These are phyloP conservation scores for Taphrina populina DNA, from an alignment of 1,139 yeast species.

Conservation along the genomic window DNA sequence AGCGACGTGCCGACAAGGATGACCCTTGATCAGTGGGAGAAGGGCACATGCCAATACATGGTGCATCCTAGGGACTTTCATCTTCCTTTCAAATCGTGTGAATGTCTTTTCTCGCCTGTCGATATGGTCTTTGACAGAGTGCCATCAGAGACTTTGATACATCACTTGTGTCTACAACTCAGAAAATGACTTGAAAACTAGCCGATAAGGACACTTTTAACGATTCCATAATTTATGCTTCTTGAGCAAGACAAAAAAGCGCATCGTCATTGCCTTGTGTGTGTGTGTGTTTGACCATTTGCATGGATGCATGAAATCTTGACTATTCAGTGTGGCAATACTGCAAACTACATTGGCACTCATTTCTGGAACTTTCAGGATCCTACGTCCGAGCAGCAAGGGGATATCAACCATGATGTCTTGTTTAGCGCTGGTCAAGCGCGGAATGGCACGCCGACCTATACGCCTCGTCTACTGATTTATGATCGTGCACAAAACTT, in stretches of 20 bases:
- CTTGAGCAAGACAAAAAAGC: too few relatives aligned
- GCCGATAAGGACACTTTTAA: too few relatives aligned
- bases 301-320: slow-evolving; percentile 67
- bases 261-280: too few relatives aligned
- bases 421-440: slow-evolving; percentile 51
- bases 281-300: background rate
- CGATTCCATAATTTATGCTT: too few relatives aligned
- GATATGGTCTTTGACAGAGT: too few relatives aligned
- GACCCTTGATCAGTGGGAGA: background rate
- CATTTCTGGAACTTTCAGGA: slow-evolving; percentile 83
- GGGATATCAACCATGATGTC: slow-evolving; percentile 51
- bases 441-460: slow-evolving; percentile 53
- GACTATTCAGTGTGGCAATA: slow-evolving; percentile 67
- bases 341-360: slow-evolving; percentile 68
- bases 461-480: slow-evolving; percentile 71
- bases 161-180: too few relatives aligned
- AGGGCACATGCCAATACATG: too few relatives aligned
- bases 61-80: too few relatives aligned
- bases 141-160: too few relatives aligned
- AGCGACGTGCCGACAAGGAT: slow-evolving; percentile 13
- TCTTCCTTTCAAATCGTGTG: too few relatives aligned
- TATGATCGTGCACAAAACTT: slow-evolving; percentile 57
- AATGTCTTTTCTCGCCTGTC: too few relatives aligned
- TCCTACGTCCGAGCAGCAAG: slow-evolving; percentile 52
- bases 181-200: too few relatives aligned